phyloP scores from a whole-genome alignment of 164 flowering plant genomes.

The Platanus orientalis region DNA sequence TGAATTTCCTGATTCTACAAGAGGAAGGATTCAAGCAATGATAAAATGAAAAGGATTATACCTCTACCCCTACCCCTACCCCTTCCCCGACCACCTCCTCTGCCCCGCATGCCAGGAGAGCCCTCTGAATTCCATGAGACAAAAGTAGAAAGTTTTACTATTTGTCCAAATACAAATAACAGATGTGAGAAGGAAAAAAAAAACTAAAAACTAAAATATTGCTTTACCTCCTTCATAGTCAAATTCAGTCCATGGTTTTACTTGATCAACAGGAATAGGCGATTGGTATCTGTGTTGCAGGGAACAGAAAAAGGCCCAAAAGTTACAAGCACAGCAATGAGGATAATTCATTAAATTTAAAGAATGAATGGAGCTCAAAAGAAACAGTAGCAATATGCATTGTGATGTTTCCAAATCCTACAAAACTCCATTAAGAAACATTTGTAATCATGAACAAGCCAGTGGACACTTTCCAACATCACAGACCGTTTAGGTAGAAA shows the following conservation, averaged over 20 bases:
- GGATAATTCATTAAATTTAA: not conserved
- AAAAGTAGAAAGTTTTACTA: not conserved
- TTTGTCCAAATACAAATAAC: not conserved
- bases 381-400: not conserved
- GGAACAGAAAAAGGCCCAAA: not conserved
- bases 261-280: slow-evolving; percentile 49
- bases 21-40: not conserved
- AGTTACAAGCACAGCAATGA: not conserved
- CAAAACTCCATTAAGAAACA: no score
- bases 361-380: not conserved
- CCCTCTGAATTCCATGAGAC: slow-evolving; percentile 21
- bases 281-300: slow-evolving; percentile 34
- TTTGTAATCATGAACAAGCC: no score
- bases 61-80: slow-evolving; percentile 40
- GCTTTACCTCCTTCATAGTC: slow-evolving; percentile 42
- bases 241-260: slow-evolving; percentile 36
- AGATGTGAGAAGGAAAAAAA: not conserved
- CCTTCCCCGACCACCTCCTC: slow-evolving; percentile 39
- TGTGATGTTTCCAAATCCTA: not conserved
- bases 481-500: no score
- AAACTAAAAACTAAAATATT: not conserved
- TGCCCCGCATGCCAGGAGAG: slow-evolving; percentile 33
- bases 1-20: not conserved
- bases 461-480: no score
- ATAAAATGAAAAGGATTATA: slow-evolving; percentile 3